Conservation (phyloP, 2,329 filamentous ascomycete species). For the Phaeosphaeriaceae sp. region DNA sequence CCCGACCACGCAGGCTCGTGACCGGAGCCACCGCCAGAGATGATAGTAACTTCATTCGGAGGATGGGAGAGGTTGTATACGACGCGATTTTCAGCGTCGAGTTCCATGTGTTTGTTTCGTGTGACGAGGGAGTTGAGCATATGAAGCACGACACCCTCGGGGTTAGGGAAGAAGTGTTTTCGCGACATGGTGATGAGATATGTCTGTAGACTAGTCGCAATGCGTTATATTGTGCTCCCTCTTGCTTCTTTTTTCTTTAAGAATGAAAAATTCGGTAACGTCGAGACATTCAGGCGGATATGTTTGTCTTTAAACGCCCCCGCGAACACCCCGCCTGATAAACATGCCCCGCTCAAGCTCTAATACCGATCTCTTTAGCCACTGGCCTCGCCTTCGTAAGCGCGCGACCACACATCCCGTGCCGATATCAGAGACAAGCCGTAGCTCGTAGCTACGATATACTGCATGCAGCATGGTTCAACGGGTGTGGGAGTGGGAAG, state of each 20-base stretch:
- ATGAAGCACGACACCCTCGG: slow-evolving; percentile 58
- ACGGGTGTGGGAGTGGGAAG: not conserved
- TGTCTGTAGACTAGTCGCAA: not conserved
- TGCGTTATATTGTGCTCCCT: not conserved
- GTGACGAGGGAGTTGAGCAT: slow-evolving; percentile 56
- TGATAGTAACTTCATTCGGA: slow-evolving; percentile 52
- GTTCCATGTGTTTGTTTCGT: slow-evolving; percentile 51
- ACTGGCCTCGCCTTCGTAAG: not conserved
- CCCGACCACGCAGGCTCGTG: slow-evolving; percentile 59
- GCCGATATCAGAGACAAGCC: slow-evolving; percentile 6
- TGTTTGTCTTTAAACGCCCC: slow-evolving; percentile 31
- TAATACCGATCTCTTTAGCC: not conserved
- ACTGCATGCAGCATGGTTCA: slow-evolving; percentile 21
- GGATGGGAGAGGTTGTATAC: slow-evolving; percentile 55
- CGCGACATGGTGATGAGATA: slow-evolving; percentile 52
- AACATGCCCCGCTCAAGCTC: slow-evolving; percentile 11
- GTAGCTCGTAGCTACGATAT: slow-evolving; percentile 14
- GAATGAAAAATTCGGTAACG: too few species aligned
- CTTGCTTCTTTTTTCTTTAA: not conserved
- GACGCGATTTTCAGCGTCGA: slow-evolving; percentile 56
- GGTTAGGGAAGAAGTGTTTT: slow-evolving; percentile 62
- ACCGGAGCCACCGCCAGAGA: slow-evolving; percentile 56
- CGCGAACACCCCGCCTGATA: slow-evolving; percentile 29
- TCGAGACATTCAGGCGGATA: slow-evolving; percentile 12
- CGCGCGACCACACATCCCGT: not conserved